Evolutionary conservation across 202 grass and related monocot species (phyloP), one percentile per base, ranked within the genome.

Genomic region (Carex arenaria): DNA sequence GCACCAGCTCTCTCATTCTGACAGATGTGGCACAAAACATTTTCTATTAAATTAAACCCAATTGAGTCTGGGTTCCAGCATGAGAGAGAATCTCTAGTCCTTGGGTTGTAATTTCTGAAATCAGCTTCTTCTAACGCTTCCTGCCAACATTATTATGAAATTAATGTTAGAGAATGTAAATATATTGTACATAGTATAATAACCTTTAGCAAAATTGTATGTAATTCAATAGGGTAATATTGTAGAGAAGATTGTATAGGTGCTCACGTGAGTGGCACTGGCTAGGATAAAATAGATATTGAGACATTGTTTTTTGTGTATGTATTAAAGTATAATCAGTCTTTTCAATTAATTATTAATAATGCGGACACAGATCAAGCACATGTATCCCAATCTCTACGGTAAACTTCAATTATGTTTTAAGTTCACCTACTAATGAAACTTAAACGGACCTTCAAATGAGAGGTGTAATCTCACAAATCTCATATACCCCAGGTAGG

Each of bases 41-140:
- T 93, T 78, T 99, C 96, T 86, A 99, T 93, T 34, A 99, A 90
- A 81, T 99, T 99, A 82, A 99, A 99, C 81, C 96, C 96, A 86
- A 99, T 99, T 17, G 96, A 99, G 80, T 95, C 96, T 72, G 96
- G 96, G 85, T 95, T 99, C 96, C 96, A 99, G 82, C 92, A 95
- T 56, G 88, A 93, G 63, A 99, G 68, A 8, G 96, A 99, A 77
- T 95, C 96, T 51, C 93, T 89, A 59, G 91, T 99, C 57, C 81
- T 89, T 0, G 89, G 61, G 86, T 78, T 88, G 84, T 99, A 99
- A 59, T 93, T 77, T 78, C 96, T 92, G 78, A 99, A 95, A 90
- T 99, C 93, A 62, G 91, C 93, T 84, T 86, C 83, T 88, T 93
- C 91, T 87, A 99, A 85, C 22, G 93, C 88, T 82, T 99, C 96